Conservation (phyloP, 768 basidiomycete species). For the Leucocoprinus sp. region DNA sequence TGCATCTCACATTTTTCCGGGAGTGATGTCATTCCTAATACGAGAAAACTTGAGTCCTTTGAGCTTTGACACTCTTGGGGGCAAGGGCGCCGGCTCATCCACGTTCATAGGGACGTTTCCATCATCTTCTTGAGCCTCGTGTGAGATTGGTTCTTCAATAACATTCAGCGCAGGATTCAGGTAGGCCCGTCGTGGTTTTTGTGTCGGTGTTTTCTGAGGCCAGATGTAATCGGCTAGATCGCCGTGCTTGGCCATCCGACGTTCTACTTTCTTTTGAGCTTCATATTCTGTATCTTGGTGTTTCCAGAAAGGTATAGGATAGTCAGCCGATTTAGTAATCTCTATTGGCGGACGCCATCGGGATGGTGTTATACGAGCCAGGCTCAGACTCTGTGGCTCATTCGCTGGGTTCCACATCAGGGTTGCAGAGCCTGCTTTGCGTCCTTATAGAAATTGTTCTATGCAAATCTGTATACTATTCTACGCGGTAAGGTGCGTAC, state of each 20-base stretch:
- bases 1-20: neutral
- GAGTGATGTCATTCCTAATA: too few species aligned
- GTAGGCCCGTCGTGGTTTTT: constrained; percentile 6
- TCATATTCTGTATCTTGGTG: constrained; percentile 9
- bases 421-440: constrained; percentile 2
- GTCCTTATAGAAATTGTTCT: neutral
- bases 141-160: neutral
- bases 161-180: constrained; percentile 3
- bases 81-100: constrained; percentile 4
- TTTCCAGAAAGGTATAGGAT: constrained; percentile 8
- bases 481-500: neutral
- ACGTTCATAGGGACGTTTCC: constrained; percentile 9
- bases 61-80: neutral
- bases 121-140: neutral
- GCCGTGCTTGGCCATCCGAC: constrained; percentile 5
- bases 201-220: neutral
- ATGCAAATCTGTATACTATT: neutral
- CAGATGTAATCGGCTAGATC: neutral
- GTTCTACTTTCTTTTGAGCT: constrained; percentile 6
- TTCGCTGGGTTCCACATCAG: constrained; percentile 9
- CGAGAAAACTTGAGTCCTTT: neutral
- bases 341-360: constrained; percentile 5
- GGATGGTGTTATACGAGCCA: constrained; percentile 6
- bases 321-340: constrained; percentile 4
- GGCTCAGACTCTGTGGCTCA: constrained; percentile 6